Conservation (phyloP, 441 rosid genomes). For the Mallotus repandus region DNA sequence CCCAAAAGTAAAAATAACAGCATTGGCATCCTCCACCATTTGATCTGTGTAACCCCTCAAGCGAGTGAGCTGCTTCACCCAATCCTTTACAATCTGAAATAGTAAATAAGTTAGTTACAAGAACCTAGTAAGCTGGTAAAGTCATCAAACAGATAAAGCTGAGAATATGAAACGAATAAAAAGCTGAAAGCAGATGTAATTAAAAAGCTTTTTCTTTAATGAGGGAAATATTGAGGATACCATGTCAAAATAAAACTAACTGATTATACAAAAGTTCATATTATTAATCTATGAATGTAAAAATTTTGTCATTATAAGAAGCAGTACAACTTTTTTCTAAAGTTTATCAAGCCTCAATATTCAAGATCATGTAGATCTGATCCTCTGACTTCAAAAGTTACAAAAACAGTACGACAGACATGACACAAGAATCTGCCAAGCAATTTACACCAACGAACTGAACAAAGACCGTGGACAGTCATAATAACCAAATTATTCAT, state of each 20-base stretch:
- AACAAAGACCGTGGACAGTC: not conserved
- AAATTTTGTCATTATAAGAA: not conserved
- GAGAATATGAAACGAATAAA: not conserved
- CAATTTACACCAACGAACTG: too few relatives aligned
- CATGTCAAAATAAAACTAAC: not conserved
- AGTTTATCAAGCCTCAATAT: not conserved
- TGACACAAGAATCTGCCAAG: too few relatives aligned
- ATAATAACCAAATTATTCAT: not conserved
- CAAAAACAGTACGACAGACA: too few relatives aligned
- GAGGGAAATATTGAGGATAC: not conserved
- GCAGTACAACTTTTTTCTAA: not conserved
- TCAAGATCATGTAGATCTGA: not conserved
- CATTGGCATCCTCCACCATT: slow-evolving; percentile 77
- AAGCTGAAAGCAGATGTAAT: not conserved
- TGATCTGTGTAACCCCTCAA: slow-evolving; percentile 59
- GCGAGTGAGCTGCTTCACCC: slow-evolving; percentile 68
- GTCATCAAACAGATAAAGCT: not conserved
- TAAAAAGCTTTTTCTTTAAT: not conserved
- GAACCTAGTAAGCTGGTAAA: not conserved
- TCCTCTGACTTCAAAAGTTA: too few relatives aligned
- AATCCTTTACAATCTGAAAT: slow-evolving; percentile 51
- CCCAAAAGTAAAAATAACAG: slow-evolving; percentile 65
- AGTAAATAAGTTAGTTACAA: not conserved
- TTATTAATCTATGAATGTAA: not conserved
- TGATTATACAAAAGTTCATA: too few relatives aligned